phyloP scores from a whole-genome alignment of 345 rosid species.

The Pugionium dolabratum region DNA sequence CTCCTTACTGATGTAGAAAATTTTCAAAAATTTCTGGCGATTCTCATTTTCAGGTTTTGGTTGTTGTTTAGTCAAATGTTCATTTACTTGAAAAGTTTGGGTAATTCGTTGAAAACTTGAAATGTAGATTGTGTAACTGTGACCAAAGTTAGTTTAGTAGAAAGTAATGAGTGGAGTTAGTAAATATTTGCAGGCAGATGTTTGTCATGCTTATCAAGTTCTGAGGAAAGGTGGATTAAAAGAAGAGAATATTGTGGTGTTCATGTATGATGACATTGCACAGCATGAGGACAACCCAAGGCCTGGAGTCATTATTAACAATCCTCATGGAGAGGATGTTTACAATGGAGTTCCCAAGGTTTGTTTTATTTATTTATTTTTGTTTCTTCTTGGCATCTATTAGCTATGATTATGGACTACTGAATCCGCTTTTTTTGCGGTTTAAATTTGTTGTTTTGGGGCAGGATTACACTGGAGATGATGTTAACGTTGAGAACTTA shows the following conservation, averaged over 20 bases:
- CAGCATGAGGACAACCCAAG: conserved; percentile 71
- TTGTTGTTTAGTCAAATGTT: too few species aligned
- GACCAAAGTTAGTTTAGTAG: not conserved
- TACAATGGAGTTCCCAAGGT: conserved; percentile 92
- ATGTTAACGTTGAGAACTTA: conserved; percentile 71
- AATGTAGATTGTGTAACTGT: too few species aligned
- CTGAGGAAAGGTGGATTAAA: conserved; percentile 82
- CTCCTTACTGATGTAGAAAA: not conserved
- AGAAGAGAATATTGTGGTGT: conserved; percentile 82
- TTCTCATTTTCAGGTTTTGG: too few species aligned
- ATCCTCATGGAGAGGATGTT: conserved; percentile 77
- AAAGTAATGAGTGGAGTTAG: conserved; percentile 8
- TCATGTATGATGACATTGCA: conserved; percentile 96
- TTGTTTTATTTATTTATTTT: not conserved
- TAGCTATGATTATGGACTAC: not conserved
- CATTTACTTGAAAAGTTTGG: too few species aligned
- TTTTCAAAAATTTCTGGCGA: too few species aligned
- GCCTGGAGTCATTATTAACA: conserved; percentile 77
- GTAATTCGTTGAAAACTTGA: too few species aligned
- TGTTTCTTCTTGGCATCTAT: not conserved
- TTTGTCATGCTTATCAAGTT: conserved; percentile 94
- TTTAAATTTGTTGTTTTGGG: not conserved
- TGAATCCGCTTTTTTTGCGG: not conserved
- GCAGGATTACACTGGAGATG: conserved; percentile 62
- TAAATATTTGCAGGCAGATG: conserved; percentile 57